Base-by-base conservation (phyloP, 345 rosid genomes). In the Brassica incana region DNA sequence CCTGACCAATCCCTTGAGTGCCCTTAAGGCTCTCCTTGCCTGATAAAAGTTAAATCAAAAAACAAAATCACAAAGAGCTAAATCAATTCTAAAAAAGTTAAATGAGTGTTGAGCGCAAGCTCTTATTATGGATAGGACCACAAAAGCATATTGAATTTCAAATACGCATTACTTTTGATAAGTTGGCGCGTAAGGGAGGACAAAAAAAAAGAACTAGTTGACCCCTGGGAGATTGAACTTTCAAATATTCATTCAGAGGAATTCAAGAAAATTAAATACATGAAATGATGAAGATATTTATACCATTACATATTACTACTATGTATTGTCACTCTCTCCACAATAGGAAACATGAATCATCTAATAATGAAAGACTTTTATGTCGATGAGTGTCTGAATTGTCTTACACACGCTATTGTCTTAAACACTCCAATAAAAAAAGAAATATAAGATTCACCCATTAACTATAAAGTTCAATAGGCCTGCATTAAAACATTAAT, bases 21-120 rank as follows among this genome's bases (percentile, higher is more conserved):
- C 99, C n/a, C 98, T 87, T 84, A 93, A 82, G 0, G 99, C 98
- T 80, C 94, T 86, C 73, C 89, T 89, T 4, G 99, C 98, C 97
- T 92, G 40, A 69, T n/a, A 18, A 38, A 8, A 1, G 61, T 6
- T 11, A 72, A 63, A 4, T 38, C 69, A 62, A 71, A 70, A 5
- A 48, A 3, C 60, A 54, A 54, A 16, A 16, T 16, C 61, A 54
- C 6, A 1, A n/a, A 20, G 36, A 20, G 5, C 38, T 61, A 1
- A 77, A 20, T 33, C 27, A 50, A 38, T 16, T 65, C 16, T 52
- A 18, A 32, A 43, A 12, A 25, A 5, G 15, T 60, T 15, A n/a
- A 32, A 2, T 0, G 10, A 33, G 8, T 16, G 43, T 23, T 63
- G 43, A 63, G 67, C 62, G 8, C 50, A 60, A 67, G 12, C 58